phyloP scores from a whole-genome alignment of 2,329 filamentous ascomycete genomes.

The Dothideomycetes sp. region DNA sequence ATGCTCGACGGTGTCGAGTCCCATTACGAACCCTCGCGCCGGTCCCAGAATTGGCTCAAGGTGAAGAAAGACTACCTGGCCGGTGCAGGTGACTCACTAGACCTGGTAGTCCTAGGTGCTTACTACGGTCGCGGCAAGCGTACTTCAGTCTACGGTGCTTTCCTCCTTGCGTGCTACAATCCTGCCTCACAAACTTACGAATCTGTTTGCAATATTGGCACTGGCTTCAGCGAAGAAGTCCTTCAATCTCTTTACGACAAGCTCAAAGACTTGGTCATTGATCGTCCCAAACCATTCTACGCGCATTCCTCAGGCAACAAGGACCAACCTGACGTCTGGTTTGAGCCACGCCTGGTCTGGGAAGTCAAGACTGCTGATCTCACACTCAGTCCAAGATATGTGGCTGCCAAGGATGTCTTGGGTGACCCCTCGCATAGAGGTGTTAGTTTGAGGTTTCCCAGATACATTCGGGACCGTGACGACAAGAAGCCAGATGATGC shows the following conservation, averaged over 20 bases:
- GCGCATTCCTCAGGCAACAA: constrained; percentile 71
- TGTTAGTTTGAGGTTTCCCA: constrained; percentile 79
- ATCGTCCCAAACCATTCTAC: constrained; percentile 90
- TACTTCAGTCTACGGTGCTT: constrained; percentile 89
- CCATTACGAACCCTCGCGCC: constrained; percentile 90
- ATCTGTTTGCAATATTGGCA: constrained; percentile 96
- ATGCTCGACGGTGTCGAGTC: constrained; percentile 93
- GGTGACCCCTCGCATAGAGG: constrained; percentile 59
- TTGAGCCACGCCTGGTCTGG: constrained; percentile 90
- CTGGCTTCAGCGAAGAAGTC: constrained; percentile 87
- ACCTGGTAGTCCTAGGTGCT: constrained; percentile 88
- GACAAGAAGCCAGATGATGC: constrained; percentile 95
- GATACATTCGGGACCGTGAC: constrained; percentile 83
- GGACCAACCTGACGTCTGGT: constrained; percentile 97
- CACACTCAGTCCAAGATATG: constrained; percentile 84
- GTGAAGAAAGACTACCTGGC: constrained; percentile 96
- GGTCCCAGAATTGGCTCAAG: constrained; percentile 97
- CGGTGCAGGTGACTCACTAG: constrained; percentile 87
- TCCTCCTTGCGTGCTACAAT: constrained; percentile 92
- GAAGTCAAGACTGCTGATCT: constrained; percentile 95
- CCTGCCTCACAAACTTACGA: constrained; percentile 70
- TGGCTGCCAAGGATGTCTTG: constrained; percentile 54
- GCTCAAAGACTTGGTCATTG: constrained; percentile 69
- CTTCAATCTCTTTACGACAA: constrained; percentile 76
- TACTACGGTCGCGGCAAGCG: constrained; percentile 94